Evolutionary conservation across 495 filamentous ascomycete genomes (phyloP).

Genomic region (Hypoxylon rickii): DNA sequence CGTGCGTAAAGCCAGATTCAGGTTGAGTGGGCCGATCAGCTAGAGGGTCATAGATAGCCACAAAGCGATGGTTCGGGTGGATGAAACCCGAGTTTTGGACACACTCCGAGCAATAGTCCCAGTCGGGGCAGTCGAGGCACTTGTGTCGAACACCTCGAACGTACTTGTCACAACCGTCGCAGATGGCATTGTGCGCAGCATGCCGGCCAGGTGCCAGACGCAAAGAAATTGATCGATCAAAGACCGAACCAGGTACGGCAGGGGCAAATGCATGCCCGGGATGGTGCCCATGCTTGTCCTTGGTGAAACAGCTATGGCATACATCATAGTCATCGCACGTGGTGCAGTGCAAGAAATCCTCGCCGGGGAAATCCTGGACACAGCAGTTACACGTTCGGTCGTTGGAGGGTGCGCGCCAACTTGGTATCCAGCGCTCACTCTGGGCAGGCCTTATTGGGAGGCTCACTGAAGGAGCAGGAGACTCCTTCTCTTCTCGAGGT

Average conservation of each 20-base stretch:
- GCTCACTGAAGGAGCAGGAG: not conserved
- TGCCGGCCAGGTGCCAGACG: constrained; percentile 83
- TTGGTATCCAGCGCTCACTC: constrained; percentile 2
- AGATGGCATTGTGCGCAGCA: constrained; percentile 82
- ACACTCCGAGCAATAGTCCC: constrained; percentile 92
- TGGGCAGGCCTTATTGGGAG: constrained; percentile 39
- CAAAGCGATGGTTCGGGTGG: constrained; percentile 89
- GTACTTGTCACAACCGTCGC: constrained; percentile 90
- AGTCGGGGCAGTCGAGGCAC: constrained; percentile 95
- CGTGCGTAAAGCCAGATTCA: constrained; percentile 61
- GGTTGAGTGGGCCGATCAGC: constrained; percentile 48
- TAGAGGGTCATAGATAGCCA: constrained; percentile 81
- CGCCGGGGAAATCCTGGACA: constrained; percentile 74
- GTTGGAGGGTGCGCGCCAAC: constrained; percentile 31
- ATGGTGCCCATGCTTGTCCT: constrained; percentile 86
- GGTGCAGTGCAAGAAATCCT: constrained; percentile 81
- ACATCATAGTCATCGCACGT: constrained; percentile 90
- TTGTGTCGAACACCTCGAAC: constrained; percentile 94
- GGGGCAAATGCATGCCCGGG: constrained; percentile 81
- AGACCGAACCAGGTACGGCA: constrained; percentile 58
- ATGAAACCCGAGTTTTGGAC: constrained; percentile 63
- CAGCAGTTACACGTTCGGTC: constrained; percentile 93
- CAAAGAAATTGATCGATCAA: constrained; percentile 59
- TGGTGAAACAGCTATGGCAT: constrained; percentile 78
- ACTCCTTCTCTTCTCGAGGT: constrained; percentile 19